These are phyloP conservation scores for Penicillium sclerotiorum DNA, from an alignment of 2,329 filamentous ascomycete species.

Conservation along the genomic window DNA sequence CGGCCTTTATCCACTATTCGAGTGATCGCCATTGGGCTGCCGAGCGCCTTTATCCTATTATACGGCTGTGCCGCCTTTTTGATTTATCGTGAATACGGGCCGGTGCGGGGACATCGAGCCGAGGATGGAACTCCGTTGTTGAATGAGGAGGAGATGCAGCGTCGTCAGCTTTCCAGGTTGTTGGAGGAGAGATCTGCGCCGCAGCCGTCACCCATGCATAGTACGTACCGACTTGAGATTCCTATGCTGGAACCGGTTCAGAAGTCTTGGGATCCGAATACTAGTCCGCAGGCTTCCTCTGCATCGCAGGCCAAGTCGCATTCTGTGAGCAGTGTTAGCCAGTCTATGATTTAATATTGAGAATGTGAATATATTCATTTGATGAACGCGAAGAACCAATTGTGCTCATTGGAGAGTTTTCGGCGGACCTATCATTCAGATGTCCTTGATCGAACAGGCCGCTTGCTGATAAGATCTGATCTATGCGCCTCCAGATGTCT, in stretches of 20 bases:
- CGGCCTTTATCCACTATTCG: constrained; percentile 30
- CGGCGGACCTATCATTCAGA: no score
- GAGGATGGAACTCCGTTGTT: constrained; percentile 22
- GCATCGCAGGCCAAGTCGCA: no score
- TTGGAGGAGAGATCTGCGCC: constrained; percentile 32
- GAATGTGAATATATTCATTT: background rate
- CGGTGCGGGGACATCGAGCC: constrained; percentile 9
- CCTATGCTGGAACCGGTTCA: constrained; percentile 14
- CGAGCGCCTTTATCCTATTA: constrained; percentile 29
- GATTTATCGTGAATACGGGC: constrained; percentile 23
- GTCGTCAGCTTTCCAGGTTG: constrained; percentile 41
- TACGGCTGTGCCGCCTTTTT: constrained; percentile 32
- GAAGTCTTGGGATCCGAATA: constrained; percentile 14
- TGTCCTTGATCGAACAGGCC: no score
- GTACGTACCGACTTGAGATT: constrained; percentile 33
- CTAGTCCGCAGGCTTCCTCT: background rate
- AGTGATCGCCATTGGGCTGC: constrained; percentile 30
- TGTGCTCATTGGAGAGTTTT: no score
- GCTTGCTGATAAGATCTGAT: no score
- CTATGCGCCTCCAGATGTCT: no score
- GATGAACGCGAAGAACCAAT: background rate
- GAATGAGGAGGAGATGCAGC: constrained; percentile 44
- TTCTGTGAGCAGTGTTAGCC: constrained; percentile 3
- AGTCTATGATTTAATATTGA: background rate
- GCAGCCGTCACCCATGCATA: constrained; percentile 28